These are phyloP conservation scores for Yamadazyma epiphylla DNA, from an alignment of 1,139 yeast genomes.

Conservation along the genomic window DNA sequence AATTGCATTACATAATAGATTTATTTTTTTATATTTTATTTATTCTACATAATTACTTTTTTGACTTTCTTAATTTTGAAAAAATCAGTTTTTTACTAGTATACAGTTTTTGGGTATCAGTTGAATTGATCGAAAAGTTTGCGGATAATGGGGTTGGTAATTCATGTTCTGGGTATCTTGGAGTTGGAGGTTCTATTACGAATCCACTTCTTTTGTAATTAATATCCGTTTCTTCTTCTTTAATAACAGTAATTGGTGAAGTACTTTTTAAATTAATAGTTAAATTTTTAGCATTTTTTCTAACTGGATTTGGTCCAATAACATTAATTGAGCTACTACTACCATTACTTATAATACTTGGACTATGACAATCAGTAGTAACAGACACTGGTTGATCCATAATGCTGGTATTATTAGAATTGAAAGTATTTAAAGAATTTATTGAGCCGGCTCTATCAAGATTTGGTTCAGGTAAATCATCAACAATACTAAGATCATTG, in stretches of 20 bases:
- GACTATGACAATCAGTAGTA: slow-evolving; percentile 1
- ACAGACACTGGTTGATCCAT: slow-evolving; percentile 1
- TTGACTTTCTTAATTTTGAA: slow-evolving; percentile 11
- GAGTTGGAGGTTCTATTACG: slow-evolving; percentile 13
- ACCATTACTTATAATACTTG: neutral
- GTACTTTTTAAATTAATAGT: slow-evolving; percentile 3
- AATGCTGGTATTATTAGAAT: slow-evolving; percentile 1
- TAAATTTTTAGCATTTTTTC: slow-evolving; percentile 5
- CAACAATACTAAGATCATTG: slow-evolving; percentile 4
- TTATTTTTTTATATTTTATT: no score
- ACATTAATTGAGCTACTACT: slow-evolving; percentile 2
- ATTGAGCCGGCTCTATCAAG: slow-evolving; percentile 6
- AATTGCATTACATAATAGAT: no score
- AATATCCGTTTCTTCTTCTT: slow-evolving; percentile 8
- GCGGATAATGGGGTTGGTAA: slow-evolving; percentile 11
- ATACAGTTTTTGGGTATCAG: slow-evolving; percentile 12
- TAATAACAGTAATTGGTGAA: slow-evolving; percentile 8
- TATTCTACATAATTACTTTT: no score
- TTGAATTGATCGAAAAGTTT: slow-evolving; percentile 10
- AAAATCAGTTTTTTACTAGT: slow-evolving; percentile 14
- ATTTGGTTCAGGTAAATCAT: slow-evolving; percentile 13
- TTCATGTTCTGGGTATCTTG: slow-evolving; percentile 8
- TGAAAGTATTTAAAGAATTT: slow-evolving; percentile 5
- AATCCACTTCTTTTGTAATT: slow-evolving; percentile 12
- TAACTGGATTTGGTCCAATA: slow-evolving; percentile 1